A percentile compares a stretch with the other conserved stretches of the same genome.
Evolutionary conservation across 306 rosid species (phyloP).

Genomic region (Canavalia gladiata): DNA sequence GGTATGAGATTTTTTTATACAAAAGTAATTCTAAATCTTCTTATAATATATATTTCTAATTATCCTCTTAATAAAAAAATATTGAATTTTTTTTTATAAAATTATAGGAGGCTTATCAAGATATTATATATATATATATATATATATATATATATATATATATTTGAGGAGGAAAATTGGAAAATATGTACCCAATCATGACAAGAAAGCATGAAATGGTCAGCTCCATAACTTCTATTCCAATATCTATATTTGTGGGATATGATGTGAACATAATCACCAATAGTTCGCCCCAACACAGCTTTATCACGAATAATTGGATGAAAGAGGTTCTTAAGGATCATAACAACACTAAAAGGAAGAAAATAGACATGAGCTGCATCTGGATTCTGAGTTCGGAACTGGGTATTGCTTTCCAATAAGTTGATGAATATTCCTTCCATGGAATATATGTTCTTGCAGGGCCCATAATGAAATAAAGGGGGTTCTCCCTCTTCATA

Average conservation of each 20-base stretch:
- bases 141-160: no score
- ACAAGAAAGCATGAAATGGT: conserved; percentile 74
- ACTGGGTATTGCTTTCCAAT: conserved; percentile 56
- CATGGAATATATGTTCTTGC: conserved; percentile 73
- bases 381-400: conserved; percentile 60
- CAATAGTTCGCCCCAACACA: conserved; percentile 63
- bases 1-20: no score
- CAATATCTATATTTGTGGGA: conserved; percentile 64
- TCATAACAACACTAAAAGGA: conserved; percentile 75
- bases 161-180: background rate
- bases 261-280: conserved; percentile 61
- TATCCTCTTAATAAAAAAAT: no score
- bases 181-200: conserved; percentile 71
- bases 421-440: conserved; percentile 71
- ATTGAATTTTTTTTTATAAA: no score
- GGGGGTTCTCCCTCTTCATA: conserved; percentile 77
- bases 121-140: no score
- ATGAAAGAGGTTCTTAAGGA: conserved; percentile 62
- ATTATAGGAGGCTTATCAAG: no score
- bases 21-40: no score
- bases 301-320: conserved; percentile 69
- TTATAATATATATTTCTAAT: no score
- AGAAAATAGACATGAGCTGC: conserved; percentile 71
- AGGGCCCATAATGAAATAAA: conserved; percentile 70
- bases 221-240: conserved; percentile 79